Base-by-base conservation (phyloP, 1,284 basidiomycete genomes). In the Austropuccinia psidii region DNA sequence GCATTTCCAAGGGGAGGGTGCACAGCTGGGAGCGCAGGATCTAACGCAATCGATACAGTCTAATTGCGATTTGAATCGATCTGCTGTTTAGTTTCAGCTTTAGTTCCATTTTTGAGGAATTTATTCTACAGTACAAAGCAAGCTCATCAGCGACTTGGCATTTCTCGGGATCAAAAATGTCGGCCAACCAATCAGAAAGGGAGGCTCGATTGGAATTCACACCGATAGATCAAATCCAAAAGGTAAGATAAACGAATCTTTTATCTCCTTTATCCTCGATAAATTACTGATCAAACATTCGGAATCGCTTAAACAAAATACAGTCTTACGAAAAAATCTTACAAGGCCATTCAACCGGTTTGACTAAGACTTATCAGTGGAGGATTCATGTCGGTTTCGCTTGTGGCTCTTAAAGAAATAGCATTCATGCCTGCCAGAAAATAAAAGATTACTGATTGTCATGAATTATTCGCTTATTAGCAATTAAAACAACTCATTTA, bases 401-500 rank as follows among this genome's bases (percentile, higher is more conserved):
- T 37, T 29, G 29, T 41, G 21, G 35, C 39, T 19, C 33, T 27
- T 24, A 24, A 27, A 24, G 21, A 54, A 54, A 27, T 11, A 54
- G 11, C 9, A 27, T 11, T 13, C 50, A 19, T 17, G 11, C 17
- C 11, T 17, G 50, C 11, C 50, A 19, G 21, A 11, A 54, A 45
- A 45, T n/a, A 45, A 13, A 6, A n/a, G n/a, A 19, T 43, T 62
- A 11, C 35, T 31, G 19, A 17, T 33, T 1, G 37, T 60, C 41
- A 5, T 13, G 8, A 37, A 2, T 24, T 7, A 47, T 21, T 17
- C 24, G 5, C 24, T 52, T 8, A 15, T 24, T 77, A 79, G 67
- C 80, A 81, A 77, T 77, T 81, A 75, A 80, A 81, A 78, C 79
- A 80, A 77, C 76, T 81, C 41, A 75, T 74, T 27, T 81, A 75